These are phyloP conservation scores for Arachnomyces sp. DNA, from an alignment of 2,329 filamentous ascomycete genomes.

Conservation along the genomic window DNA sequence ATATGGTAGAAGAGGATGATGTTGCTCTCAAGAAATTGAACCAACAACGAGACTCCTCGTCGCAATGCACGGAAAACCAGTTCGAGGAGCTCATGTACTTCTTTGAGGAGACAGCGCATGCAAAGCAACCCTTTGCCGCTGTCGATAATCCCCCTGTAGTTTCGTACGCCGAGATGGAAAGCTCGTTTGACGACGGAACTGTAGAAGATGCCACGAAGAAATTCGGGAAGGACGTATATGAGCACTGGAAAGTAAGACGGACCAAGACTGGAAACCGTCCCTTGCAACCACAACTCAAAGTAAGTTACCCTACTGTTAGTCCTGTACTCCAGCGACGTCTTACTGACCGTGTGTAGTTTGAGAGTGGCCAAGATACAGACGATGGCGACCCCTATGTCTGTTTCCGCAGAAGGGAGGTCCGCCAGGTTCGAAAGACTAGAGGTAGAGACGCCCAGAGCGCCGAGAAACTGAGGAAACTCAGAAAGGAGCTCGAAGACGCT, in stretches of 20 bases:
- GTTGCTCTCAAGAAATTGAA: conserved; percentile 78
- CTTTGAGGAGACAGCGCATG: conserved; percentile 77
- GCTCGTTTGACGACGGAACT: conserved; percentile 54
- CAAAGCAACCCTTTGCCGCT: conserved; percentile 78
- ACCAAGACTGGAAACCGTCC: conserved; percentile 59
- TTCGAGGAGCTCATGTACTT: conserved; percentile 93
- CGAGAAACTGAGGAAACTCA: conserved; percentile 86
- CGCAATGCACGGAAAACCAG: conserved; percentile 73
- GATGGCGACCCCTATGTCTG: conserved; percentile 97
- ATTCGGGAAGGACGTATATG: conserved; percentile 72
- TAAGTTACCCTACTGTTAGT: conserved; percentile 17
- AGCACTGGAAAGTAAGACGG: conserved; percentile 75
- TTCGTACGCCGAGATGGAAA: conserved; percentile 65
- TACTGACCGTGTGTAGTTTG: conserved; percentile 47
- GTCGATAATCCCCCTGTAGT: conserved; percentile 80
- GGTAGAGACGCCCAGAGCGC: conserved; percentile 88
- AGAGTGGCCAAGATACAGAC: conserved; percentile 87
- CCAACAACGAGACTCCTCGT: conserved; percentile 55
- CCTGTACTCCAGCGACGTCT: conserved; percentile 8
- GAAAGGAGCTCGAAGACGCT: conserved; percentile 83
- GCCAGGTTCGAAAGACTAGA: conserved; percentile 89
- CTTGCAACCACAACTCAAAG: conserved; percentile 70
- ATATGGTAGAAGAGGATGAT: conserved; percentile 88
- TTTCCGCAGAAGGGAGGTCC: conserved; percentile 88
- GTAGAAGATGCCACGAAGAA: conserved; percentile 46